A percentile compares a stretch with the other conserved stretches of the same genome.
Conservation (phyloP, 805 yeast species). For the Saccharomycopsis sp. region DNA sequence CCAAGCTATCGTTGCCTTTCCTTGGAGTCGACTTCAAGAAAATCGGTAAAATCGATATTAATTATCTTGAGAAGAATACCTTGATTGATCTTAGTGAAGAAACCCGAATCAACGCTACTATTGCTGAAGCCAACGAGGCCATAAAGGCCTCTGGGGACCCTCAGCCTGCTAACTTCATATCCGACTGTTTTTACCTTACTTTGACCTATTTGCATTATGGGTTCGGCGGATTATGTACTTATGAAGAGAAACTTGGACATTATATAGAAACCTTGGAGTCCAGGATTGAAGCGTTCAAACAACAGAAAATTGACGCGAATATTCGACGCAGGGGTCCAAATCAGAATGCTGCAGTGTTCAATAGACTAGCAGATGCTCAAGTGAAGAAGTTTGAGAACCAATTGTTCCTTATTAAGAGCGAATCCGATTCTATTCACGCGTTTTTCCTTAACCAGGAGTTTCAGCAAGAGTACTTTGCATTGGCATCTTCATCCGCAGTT, state of each 20-base stretch:
- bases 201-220: constrained; percentile 83
- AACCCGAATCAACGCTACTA: constrained; percentile 73
- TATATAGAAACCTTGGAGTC: constrained; percentile 44
- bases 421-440: constrained; percentile 54
- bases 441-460: constrained; percentile 50
- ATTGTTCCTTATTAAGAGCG: constrained; percentile 34
- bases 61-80: constrained; percentile 52
- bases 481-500: constrained; percentile 66
- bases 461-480: constrained; percentile 67
- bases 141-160: no score
- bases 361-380: constrained; percentile 34
- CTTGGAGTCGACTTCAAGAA: constrained; percentile 59
- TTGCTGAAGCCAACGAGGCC: constrained; percentile 58
- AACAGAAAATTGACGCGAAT: constrained; percentile 32
- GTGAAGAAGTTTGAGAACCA: constrained; percentile 44
- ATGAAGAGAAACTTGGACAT: constrained; percentile 47
- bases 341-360: constrained; percentile 23
- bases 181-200: constrained; percentile 80
- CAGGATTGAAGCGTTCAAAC: constrained; percentile 41
- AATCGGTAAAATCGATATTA: constrained; percentile 67
- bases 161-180: constrained; percentile 65
- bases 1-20: constrained; percentile 78
- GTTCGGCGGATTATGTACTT: constrained; percentile 65
- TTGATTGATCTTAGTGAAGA: constrained; percentile 67
- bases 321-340: constrained; percentile 27